Evolutionary conservation across 2,329 filamentous ascomycete genomes (phyloP), one percentile per base, ranked within the genome.

Genomic region (Botrytis squamosa): DNA sequence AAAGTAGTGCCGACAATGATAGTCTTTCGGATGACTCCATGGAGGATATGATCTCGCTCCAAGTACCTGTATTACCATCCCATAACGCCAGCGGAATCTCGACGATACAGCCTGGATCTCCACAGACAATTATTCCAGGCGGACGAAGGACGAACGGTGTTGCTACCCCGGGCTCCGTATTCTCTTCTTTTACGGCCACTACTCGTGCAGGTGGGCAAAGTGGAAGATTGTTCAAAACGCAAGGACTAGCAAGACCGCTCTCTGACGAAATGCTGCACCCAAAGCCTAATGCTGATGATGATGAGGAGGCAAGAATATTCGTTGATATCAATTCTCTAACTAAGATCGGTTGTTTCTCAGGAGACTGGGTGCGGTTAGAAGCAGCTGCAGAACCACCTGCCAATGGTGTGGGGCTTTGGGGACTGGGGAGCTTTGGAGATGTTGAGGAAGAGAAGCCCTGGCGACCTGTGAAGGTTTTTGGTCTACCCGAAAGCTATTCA

Each of bases 291-390:
- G 82, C 86, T 0, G 88, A 90, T 40, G 94, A 98, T 75, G 96
- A 99, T 75, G 94, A 97, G 77, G 92, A 97, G 78, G 91, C 93
- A 2, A 90, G 96, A 66, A 88, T 98, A 2, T 99, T 95, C 79
- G 95, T 99, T 8, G 94, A 98, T 78, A 92, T 97, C 12, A 91
- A 89, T 73, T 93, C 93, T 1, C 84, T 99, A 33, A 92, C 93
- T 22, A 94, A 95, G 78, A 92, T 99, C 71, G 95, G 95, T 25
- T 98, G 95, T 82, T 99, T 99, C 81, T 98, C 95, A 0, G 96
- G 96, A 44, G 96, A 99, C 80, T 99, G 96, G 96, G 94, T 97
- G 18, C 91, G 92, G 36, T 86, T 98, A 18, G 94, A 97, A 83
- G 87, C 89, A 9, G 88, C 93, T 0, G 88, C 92, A 77, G 93